A percentile compares a stretch with the other conserved stretches of the same genome.
These are phyloP conservation scores for Candida berthetii DNA, from an alignment of 805 yeast species.

Conservation along the genomic window DNA sequence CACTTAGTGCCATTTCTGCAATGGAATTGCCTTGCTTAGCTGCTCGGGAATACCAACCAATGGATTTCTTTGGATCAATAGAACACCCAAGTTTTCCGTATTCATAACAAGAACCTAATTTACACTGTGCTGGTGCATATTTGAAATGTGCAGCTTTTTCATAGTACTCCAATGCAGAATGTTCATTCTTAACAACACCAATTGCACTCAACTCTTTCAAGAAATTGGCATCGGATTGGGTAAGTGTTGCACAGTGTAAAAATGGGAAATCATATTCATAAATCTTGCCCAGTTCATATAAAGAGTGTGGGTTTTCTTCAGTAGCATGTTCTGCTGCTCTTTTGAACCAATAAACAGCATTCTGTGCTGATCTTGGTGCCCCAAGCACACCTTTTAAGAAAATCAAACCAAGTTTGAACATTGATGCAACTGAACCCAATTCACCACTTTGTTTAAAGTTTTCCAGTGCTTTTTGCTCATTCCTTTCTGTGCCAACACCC, in stretches of 20 bases:
- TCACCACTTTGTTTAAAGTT: slow-evolving; percentile 58
- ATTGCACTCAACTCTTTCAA: slow-evolving; percentile 25
- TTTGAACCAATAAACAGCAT: slow-evolving; percentile 45
- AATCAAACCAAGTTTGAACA: slow-evolving; percentile 71
- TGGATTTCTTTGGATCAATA: slow-evolving; percentile 49
- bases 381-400: slow-evolving; percentile 42
- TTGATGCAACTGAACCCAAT: slow-evolving; percentile 56
- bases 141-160: slow-evolving; percentile 53
- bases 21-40: slow-evolving; percentile 56
- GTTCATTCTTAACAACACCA: slow-evolving; percentile 26
- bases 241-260: slow-evolving; percentile 3
- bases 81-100: slow-evolving; percentile 53
- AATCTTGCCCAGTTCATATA: slow-evolving; percentile 51
- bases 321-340: slow-evolving; percentile 41
- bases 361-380: slow-evolving; percentile 30
- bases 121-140: slow-evolving; percentile 63
- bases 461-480: slow-evolving; percentile 39
- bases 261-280: slow-evolving; percentile 39
- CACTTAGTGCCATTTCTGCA: slow-evolving; percentile 67
- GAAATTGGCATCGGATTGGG: slow-evolving; percentile 22
- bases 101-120: slow-evolving; percentile 68
- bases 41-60: slow-evolving; percentile 71
- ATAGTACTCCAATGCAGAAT: slow-evolving; percentile 44
- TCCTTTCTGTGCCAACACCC: slow-evolving; percentile 46
- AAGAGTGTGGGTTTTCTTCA: slow-evolving; percentile 44